Evolutionary conservation across 169 alveolate species (phyloP).

Genomic region (Eimeria sp.): DNA sequence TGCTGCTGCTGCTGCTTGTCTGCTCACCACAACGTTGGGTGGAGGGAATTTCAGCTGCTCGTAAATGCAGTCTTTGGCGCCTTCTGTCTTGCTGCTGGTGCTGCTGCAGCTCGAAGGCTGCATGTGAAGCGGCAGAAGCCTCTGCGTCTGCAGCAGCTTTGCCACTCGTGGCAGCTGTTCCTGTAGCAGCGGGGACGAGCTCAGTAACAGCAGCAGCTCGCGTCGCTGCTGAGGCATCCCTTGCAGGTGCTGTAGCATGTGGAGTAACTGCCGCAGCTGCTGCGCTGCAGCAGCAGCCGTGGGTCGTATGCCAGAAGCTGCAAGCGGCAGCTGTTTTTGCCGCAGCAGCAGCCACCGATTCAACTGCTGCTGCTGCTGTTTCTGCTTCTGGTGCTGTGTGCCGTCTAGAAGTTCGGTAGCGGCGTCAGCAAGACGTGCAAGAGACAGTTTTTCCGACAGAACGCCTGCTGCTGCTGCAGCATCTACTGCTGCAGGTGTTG

Average conservation of each 20-base stretch:
- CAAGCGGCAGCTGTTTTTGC: constrained; percentile 51
- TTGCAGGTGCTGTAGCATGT: constrained; percentile 22
- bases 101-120: constrained; percentile 29
- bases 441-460: constrained; percentile 5
- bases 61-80: not conserved
- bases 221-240: constrained; percentile 40
- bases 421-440: constrained; percentile 66
- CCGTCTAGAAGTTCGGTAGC: constrained; percentile 26
- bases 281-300: constrained; percentile 34
- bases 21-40: constrained; percentile 57
- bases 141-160: constrained; percentile 34
- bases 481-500: not conserved
- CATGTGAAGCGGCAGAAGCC: constrained; percentile 59
- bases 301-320: constrained; percentile 58
- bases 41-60: constrained; percentile 46
- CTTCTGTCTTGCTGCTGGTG: constrained; percentile 53
- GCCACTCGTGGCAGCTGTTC: constrained; percentile 72
- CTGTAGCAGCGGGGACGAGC: constrained; percentile 61
- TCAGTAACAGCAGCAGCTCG: constrained; percentile 59
- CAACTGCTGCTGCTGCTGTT: constrained; percentile 6
- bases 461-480: constrained; percentile 60
- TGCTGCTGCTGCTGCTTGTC: not conserved
- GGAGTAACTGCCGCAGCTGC: constrained; percentile 52
- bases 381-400: constrained; percentile 21
- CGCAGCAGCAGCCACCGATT: constrained; percentile 73